Conservation (phyloP, 768 basidiomycete genomes). For the Agaricus sinodeliciosus region DNA sequence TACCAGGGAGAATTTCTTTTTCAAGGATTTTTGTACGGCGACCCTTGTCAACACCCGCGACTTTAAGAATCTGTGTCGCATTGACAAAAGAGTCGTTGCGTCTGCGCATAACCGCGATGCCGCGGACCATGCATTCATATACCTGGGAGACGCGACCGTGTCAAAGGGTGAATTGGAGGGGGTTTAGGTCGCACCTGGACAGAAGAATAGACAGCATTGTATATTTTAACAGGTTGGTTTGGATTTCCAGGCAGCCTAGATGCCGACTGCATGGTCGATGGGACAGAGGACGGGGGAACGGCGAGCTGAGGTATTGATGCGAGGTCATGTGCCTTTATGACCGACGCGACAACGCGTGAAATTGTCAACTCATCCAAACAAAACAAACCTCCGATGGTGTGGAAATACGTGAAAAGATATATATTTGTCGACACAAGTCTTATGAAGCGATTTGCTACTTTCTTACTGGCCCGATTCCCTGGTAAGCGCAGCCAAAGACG, state of each 20-base stretch:
- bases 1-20: constrained; percentile 92
- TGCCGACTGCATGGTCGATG: constrained; percentile 38
- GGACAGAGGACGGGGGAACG: constrained; percentile 22
- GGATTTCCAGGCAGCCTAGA: constrained; percentile 34
- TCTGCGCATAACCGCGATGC: constrained; percentile 97
- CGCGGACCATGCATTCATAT: constrained; percentile 96
- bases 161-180: constrained; percentile 18
- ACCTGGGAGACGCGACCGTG: constrained; percentile 55
- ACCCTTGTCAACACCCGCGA: constrained; percentile 96
- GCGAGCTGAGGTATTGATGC: constrained; percentile 18
- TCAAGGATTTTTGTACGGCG: constrained; percentile 93
- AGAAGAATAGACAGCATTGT: constrained; percentile 89
- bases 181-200: constrained; percentile 51
- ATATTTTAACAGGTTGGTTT: constrained; percentile 71
- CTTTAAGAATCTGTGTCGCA: constrained; percentile 98
- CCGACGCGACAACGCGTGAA: constrained; percentile 36
- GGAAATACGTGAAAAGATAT: too few relatives aligned
- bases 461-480: too few relatives aligned
- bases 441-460: too few relatives aligned
- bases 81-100: constrained; percentile 94
- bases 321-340: constrained; percentile 25
- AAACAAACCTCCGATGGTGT: constrained; percentile 17
- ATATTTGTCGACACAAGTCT: too few relatives aligned
- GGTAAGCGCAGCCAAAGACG: too few relatives aligned
- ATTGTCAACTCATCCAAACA: constrained; percentile 12